phyloP scores from a whole-genome alignment of 192 early-diverging fungal genomes.

The Neocallimastix lanati region DNA sequence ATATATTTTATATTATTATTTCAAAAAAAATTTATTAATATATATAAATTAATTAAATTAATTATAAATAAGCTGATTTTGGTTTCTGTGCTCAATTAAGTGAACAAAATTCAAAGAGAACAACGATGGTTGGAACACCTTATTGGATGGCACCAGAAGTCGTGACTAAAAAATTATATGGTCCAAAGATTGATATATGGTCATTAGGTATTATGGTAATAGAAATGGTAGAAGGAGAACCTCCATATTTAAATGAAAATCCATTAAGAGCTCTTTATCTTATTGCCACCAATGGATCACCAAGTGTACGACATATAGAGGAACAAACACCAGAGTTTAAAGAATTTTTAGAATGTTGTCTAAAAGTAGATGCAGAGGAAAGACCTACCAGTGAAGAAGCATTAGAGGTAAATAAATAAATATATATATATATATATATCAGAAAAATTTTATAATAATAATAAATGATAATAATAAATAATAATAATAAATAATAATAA shows the following conservation, averaged over 20 bases:
- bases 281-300: constrained; percentile 78
- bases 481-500: no score
- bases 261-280: constrained; percentile 14
- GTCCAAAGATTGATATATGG: constrained; percentile 32
- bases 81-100: background rate
- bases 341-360: constrained; percentile 67
- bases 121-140: constrained; percentile 27
- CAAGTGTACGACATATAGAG: constrained; percentile 70
- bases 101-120: constrained; percentile 2
- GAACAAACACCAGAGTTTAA: constrained; percentile 55
- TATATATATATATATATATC: no score
- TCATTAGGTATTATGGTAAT: constrained; percentile 39
- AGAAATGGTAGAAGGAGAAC: constrained; percentile 35
- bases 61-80: background rate
- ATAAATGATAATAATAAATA: no score
- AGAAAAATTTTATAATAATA: no score
- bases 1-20: no score
- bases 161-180: constrained; percentile 76
- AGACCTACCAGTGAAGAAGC: constrained; percentile 52
- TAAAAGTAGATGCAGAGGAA: constrained; percentile 72
- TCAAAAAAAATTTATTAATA: no score
- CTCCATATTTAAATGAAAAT: constrained; percentile 17
- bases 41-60: no score
- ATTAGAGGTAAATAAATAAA: background rate
- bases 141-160: constrained; percentile 99